Conservation (phyloP, 345 rosid species). For the Salix caprea region DNA sequence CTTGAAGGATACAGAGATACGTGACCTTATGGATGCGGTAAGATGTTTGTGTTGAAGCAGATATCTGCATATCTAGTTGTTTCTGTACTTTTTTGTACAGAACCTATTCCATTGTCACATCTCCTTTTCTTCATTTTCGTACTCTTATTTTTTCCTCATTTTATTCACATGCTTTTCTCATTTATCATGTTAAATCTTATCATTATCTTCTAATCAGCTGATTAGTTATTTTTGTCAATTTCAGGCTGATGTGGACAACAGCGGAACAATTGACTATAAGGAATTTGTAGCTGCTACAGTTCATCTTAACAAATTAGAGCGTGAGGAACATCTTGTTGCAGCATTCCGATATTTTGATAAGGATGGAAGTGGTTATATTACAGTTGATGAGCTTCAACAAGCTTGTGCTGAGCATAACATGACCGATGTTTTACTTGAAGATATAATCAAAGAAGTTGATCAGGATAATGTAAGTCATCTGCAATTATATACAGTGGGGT, state of each 20-base stretch:
- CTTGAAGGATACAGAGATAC: slow-evolving; percentile 89
- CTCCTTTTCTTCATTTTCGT: neutral
- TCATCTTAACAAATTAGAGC: slow-evolving; percentile 89
- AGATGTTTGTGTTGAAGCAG: slow-evolving; percentile 14
- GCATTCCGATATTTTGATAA: slow-evolving; percentile 94
- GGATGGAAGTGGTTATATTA: slow-evolving; percentile 92
- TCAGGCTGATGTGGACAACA: slow-evolving; percentile 97
- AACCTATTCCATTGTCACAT: neutral
- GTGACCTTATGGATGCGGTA: slow-evolving; percentile 98
- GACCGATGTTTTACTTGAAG: slow-evolving; percentile 84
- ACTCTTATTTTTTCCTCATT: neutral
- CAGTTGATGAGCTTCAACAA: slow-evolving; percentile 94
- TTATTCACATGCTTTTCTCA: neutral
- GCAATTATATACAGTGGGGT: neutral
- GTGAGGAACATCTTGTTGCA: slow-evolving; percentile 96
- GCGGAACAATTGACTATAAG: slow-evolving; percentile 92
- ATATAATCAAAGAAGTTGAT: slow-evolving; percentile 90
- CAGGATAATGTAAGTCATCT: slow-evolving; percentile 79
- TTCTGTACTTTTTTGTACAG: neutral
- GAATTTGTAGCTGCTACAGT: slow-evolving; percentile 96
- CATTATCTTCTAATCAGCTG: slow-evolving; percentile 11
- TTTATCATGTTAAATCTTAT: neutral
- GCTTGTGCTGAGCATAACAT: slow-evolving; percentile 91
- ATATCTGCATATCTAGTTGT: neutral
- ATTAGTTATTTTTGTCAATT: slow-evolving; percentile 5